Evolutionary conservation across 2,329 filamentous ascomycete genomes (phyloP).

Genomic region (Claviceps sp.): DNA sequence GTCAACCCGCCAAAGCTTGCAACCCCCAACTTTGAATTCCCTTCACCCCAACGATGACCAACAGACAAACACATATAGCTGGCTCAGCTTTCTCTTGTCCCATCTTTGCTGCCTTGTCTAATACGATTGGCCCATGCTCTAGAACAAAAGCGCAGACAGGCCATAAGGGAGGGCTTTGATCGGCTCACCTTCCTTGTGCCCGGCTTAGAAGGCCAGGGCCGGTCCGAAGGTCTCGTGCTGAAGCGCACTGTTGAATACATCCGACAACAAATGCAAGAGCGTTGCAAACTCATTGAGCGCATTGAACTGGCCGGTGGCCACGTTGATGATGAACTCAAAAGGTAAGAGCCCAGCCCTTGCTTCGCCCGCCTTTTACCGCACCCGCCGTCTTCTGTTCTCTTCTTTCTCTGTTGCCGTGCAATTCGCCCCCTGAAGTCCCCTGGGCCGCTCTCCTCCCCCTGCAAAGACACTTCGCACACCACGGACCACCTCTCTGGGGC

Average conservation of each 20-base stretch:
- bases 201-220: constrained; percentile 66
- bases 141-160: constrained; percentile 36
- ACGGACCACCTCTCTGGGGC: background rate
- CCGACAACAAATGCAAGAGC: constrained; percentile 42
- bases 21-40: too few species aligned
- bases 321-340: constrained; percentile 34
- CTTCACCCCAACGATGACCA: too few species aligned
- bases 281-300: constrained; percentile 41
- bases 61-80: too few species aligned
- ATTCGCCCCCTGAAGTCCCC: background rate
- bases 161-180: constrained; percentile 76
- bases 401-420: background rate
- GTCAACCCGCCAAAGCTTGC: background rate
- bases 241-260: constrained; percentile 56
- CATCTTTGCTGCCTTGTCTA: too few species aligned
- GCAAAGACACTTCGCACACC: background rate
- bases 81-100: too few species aligned
- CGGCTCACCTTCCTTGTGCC: constrained; percentile 68
- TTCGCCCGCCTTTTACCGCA: background rate
- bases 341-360: constrained; percentile 20
- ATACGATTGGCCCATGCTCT: background rate
- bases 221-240: constrained; percentile 76
- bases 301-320: constrained; percentile 46
- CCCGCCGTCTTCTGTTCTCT: background rate
- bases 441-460: background rate